phyloP scores from a whole-genome alignment of 768 basidiomycete species.

The Trametes maxima region DNA sequence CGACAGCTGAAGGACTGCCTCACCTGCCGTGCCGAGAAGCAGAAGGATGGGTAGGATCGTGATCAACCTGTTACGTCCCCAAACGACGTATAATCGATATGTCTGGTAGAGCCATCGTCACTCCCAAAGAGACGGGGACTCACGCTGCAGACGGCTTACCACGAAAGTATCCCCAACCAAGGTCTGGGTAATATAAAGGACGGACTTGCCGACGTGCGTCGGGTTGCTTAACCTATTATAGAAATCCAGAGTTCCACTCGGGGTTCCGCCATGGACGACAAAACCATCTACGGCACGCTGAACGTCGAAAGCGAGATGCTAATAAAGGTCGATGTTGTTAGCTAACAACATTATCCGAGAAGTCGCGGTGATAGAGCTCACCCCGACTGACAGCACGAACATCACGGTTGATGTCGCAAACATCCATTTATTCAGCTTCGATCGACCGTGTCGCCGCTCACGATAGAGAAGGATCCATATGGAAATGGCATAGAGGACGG shows the following conservation, averaged over 20 bases:
- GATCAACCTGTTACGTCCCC: constrained; percentile 3
- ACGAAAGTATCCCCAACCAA: constrained; percentile 13
- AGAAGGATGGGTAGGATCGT: constrained; percentile 9
- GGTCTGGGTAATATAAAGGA: constrained; percentile 16
- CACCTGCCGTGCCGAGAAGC: constrained; percentile 5
- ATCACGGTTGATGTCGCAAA: not conserved
- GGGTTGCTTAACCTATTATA: constrained; percentile 4
- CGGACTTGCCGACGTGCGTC: constrained; percentile 7
- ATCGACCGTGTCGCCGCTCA: not conserved
- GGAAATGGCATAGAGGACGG: constrained; percentile 2
- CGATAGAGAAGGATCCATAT: constrained; percentile 7
- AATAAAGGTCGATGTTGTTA: not conserved
- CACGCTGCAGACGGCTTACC: not conserved
- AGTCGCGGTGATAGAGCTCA: not conserved
- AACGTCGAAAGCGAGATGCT: constrained; percentile 13
- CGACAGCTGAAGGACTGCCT: not conserved
- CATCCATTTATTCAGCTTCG: not conserved
- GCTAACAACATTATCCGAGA: not conserved
- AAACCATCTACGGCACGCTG: constrained; percentile 8
- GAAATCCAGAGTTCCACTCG: constrained; percentile 1
- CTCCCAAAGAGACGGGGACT: too few relatives aligned
- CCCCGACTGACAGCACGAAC: constrained; percentile 4
- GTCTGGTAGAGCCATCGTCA: not conserved
- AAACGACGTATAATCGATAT: constrained; percentile 18
- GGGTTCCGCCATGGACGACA: constrained; percentile 4